phyloP scores from a whole-genome alignment of 169 alveolate genomes.

The Prorocentrum cordatum region DNA sequence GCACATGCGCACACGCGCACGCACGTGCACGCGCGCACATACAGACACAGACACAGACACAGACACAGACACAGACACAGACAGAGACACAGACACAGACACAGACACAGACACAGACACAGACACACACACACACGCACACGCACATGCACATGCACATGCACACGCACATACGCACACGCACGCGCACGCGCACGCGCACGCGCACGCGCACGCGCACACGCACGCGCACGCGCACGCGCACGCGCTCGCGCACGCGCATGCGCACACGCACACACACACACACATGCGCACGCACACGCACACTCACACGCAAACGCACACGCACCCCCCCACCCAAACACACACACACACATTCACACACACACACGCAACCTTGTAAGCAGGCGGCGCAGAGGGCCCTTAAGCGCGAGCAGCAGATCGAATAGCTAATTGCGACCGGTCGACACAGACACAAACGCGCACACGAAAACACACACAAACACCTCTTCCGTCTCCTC shows the following conservation, averaged over 20 bases:
- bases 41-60: not conserved
- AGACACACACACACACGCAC: not conserved
- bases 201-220: not conserved
- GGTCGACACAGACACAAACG: too few relatives aligned
- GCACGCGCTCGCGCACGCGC: not conserved
- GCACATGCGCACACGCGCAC: not conserved
- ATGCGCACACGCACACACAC: not conserved
- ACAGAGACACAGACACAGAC: not conserved
- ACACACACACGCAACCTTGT: not conserved
- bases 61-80: not conserved
- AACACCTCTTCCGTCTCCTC: too few relatives aligned
- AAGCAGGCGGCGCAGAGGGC: too few relatives aligned
- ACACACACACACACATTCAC: not conserved
- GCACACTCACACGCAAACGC: not conserved
- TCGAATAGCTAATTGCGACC: too few relatives aligned
- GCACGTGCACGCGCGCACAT: not conserved
- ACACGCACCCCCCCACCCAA: not conserved
- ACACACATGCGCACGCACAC: not conserved
- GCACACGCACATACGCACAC: not conserved
- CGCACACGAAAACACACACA: too few relatives aligned
- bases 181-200: not conserved
- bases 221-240: not conserved
- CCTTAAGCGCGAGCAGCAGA: too few relatives aligned
- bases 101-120: not conserved
- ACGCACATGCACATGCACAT: not conserved